These are phyloP conservation scores for Cicer pinnatifidum DNA, from an alignment of 306 rosid genomes.

Conservation along the genomic window DNA sequence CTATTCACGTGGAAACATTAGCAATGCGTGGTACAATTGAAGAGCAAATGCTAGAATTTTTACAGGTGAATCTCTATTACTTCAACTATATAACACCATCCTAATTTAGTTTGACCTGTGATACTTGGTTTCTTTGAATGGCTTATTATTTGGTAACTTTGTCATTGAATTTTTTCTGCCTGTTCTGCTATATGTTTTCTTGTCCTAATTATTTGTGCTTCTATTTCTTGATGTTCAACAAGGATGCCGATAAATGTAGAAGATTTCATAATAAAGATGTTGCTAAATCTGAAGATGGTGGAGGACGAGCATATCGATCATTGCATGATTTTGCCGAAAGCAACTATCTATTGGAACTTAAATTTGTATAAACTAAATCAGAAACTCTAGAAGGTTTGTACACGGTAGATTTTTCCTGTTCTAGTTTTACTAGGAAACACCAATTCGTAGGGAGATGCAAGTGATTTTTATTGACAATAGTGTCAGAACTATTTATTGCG, in stretches of 20 bases:
- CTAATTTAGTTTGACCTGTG: slow-evolving; percentile 3
- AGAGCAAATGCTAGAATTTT: slow-evolving; percentile 86
- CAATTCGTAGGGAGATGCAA: slow-evolving; percentile 1
- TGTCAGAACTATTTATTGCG: slow-evolving; percentile 26
- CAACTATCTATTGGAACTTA: slow-evolving; percentile 70
- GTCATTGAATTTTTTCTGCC: not conserved
- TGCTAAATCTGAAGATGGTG: slow-evolving; percentile 58
- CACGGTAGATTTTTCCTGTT: not conserved
- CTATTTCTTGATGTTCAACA: slow-evolving; percentile 44
- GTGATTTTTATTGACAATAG: not conserved
- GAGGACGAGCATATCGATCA: slow-evolving; percentile 70
- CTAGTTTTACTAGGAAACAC: slow-evolving; percentile 10
- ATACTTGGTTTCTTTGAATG: slow-evolving; percentile 29
- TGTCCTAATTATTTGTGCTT: slow-evolving; percentile 16
- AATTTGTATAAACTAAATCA: slow-evolving; percentile 64
- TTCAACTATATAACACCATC: slow-evolving; percentile 18
- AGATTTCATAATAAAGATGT: slow-evolving; percentile 58
- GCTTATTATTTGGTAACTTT: slow-evolving; percentile 15
- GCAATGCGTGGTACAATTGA: slow-evolving; percentile 96
- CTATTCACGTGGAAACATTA: slow-evolving; percentile 89
- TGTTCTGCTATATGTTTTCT: not conserved
- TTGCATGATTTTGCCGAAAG: slow-evolving; percentile 91
- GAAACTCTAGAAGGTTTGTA: slow-evolving; percentile 55
- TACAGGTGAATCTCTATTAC: slow-evolving; percentile 61
- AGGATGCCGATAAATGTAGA: slow-evolving; percentile 76